phyloP scores from a whole-genome alignment of 78 protist species.

The Dictyostelium capitatum region DNA sequence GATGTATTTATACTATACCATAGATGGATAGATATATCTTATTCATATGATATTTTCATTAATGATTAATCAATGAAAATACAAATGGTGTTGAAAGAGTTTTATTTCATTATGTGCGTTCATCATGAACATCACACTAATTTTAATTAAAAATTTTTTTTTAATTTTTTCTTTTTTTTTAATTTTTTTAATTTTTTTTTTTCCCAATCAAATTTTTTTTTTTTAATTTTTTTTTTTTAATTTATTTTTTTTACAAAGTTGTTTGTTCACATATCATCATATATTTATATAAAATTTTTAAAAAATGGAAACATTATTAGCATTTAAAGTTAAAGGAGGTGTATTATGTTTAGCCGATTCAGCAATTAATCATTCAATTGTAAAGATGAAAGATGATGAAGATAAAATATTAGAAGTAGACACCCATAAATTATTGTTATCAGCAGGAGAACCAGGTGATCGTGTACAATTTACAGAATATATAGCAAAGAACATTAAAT shows the following conservation, averaged over 20 bases:
- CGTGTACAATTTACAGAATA: constrained; percentile 83
- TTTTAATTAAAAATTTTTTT: too few relatives aligned
- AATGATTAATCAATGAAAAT: too few relatives aligned
- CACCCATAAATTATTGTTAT: constrained; percentile 16
- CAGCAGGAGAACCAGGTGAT: constrained; percentile 89
- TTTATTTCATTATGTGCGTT: too few relatives aligned
- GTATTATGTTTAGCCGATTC: constrained; percentile 68
- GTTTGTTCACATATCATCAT: not conserved
- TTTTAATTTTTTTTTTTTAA: constrained; percentile 6
- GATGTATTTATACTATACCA: too few relatives aligned
- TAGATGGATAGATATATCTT: too few relatives aligned
- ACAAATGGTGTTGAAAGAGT: too few relatives aligned
- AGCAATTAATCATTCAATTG: constrained; percentile 51
- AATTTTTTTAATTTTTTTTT: not conserved
- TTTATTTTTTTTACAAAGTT: not conserved
- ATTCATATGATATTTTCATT: too few relatives aligned
- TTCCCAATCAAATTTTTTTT: not conserved
- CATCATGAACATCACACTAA: too few relatives aligned
- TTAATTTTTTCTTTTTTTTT: too few relatives aligned
- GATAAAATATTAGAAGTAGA: constrained; percentile 71
- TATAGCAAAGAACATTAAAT: constrained; percentile 72
- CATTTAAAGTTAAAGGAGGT: constrained; percentile 53
- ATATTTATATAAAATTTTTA: not conserved
- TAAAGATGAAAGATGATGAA: constrained; percentile 83
- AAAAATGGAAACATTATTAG: constrained; percentile 64